Conservation (phyloP, 768 basidiomycete genomes). For the Leccinum truebloodii region DNA sequence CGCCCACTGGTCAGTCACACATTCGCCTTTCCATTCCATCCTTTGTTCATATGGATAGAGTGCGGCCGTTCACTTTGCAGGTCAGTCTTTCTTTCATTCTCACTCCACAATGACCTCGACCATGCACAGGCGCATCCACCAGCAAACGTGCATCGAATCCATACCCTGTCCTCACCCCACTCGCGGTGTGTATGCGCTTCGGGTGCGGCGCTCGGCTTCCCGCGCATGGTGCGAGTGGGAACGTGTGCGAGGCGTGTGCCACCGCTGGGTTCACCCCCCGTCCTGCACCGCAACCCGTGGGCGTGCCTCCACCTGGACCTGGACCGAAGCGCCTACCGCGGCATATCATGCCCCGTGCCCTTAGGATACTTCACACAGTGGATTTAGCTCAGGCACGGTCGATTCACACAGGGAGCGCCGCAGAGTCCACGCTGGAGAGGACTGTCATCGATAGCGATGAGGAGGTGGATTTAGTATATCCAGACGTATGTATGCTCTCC, state of each 20-base stretch:
- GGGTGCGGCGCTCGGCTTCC: conserved; percentile 20
- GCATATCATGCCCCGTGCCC: not conserved
- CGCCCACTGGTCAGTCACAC: no score
- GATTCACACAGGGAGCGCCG: not conserved
- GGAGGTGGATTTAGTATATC: conserved; percentile 25
- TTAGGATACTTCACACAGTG: not conserved
- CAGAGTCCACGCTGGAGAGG: not conserved
- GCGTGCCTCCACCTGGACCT: not conserved
- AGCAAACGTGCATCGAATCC: no score
- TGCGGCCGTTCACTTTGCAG: no score
- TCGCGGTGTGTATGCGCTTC: conserved; percentile 17
- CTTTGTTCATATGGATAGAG: no score
- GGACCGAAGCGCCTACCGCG: conserved; percentile 1
- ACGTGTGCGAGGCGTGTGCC: conserved; percentile 18
- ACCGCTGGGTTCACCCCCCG: conserved; percentile 7
- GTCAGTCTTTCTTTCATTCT: no score
- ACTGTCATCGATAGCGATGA: not conserved
- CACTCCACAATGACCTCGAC: no score
- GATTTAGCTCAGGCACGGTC: not conserved
- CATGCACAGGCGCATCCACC: no score
- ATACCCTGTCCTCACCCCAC: not conserved
- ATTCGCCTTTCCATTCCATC: no score
- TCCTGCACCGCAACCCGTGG: not conserved
- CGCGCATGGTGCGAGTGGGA: not conserved
- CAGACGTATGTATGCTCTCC: conserved; percentile 17